Base-by-base conservation (phyloP, 306 rosid genomes). In the Castanospermum australe region DNA sequence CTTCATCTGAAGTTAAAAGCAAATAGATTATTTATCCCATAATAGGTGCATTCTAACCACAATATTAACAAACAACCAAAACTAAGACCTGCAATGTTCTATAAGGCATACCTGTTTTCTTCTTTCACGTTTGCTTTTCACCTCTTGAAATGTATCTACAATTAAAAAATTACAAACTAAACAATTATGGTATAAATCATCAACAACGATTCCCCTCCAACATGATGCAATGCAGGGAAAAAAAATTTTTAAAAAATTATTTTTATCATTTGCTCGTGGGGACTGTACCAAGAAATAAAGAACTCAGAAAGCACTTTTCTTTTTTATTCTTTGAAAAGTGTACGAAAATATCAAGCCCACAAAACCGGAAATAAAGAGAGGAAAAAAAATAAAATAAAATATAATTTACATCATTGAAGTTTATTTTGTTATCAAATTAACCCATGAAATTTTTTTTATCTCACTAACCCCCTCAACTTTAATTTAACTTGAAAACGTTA, bases 101-200 rank as follows among this genome's bases (percentile, higher is more conserved):
- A 65, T 6, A 8, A 57, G 64, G 36, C n/a, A 75, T 87, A 92
- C 97, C 97, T 92, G 93, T 88, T 90, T 92, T 71, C 89, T 85
- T 87, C 91, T 92, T 76, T 88, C 93, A 73, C 94, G 97, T 82
- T 90, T 92, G 88, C 94, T 88, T 88, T 86, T 90, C 79, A 92
- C 97, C 83, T 88, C 91, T 4, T 78, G 94, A 82, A 92, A 92
- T 3, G 90, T 87, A 84, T 90, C 97, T 92, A 79, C 89, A 85
- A 82, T 69, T 68, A 44, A n/a, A 75, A 83, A 35, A 24, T 61
- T 18, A 54, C 24, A 62, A 48, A 65, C 62, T 81, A 79, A 60
- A 75, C 74, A 62, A 65, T 22, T 5, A 28, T n/a, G n/a, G 41
- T 20, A 11, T 21, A 68, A 45, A 75, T 45, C 67, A 69, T 38